Evolutionary conservation across 768 basidiomycete genomes (phyloP), one percentile per base, ranked within the genome.

Genomic region (Trametes meyenii): DNA sequence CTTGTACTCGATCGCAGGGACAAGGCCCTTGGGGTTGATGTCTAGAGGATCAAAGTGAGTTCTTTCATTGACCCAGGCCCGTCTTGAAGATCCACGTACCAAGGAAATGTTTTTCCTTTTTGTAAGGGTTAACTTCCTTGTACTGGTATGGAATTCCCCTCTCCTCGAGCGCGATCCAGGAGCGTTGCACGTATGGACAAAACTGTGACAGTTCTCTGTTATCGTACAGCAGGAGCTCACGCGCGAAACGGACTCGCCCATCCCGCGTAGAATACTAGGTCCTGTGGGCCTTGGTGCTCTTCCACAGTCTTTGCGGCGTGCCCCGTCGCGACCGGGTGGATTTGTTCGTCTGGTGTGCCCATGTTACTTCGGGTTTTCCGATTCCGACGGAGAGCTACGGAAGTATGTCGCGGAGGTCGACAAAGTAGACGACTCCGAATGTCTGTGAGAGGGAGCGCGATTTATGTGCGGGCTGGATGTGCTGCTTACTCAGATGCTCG

Each of bases 21-120:
- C 87, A 45, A 89, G 80, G 5, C 89, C 88, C 66, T 85, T 86
- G 0, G 89, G 88, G 62, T 88, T 88, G 66, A 90, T 80, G 36
- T 76, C 78, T 77, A 23, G 33, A 14, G 17, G 29, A 10, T 17
- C 16, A 68, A 46, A 35, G 68, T 61, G 36, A 62, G 60, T 14
- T 67, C 33, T 65, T 67, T 40, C 69, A 38, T 38, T 13, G 42
- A 26, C 23, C 14, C 19, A 21, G 21, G 26, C 19, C 14, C 26
- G 14, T n/a, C 24, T 11, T 24, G 3, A 33, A 33, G 4, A 17
- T 17, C 4, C 1, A 59, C 77, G 35, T 61, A 82, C 83, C 80
- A 35, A 85, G 74, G 68, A 84, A 85, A 43, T 82, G 77, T 16
- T 78, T 73, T 66, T 84, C 84, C 65, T 88, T 89, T 73, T 85